A percentile compares a stretch with the other conserved stretches of the same genome.
Evolutionary conservation across 164 flowering plant species (phyloP).

Genomic region (Paratinospora sagittata): DNA sequence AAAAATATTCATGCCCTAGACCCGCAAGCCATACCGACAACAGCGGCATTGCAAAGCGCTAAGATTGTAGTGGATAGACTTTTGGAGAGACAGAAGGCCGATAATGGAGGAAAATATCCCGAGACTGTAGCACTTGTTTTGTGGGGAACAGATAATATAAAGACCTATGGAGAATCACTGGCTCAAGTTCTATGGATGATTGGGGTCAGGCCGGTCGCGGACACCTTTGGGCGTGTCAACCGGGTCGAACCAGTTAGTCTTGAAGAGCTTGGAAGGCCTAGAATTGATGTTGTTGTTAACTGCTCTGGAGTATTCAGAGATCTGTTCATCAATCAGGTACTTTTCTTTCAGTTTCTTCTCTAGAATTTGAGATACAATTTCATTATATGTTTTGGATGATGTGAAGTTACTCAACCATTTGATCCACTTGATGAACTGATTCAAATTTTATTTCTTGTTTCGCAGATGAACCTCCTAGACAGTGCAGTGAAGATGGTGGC

Average conservation of each 20-base stretch:
- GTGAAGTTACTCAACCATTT: too few relatives aligned
- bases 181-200: slow-evolving; percentile 97
- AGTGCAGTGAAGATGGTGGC: slow-evolving; percentile 98
- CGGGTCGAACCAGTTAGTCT: slow-evolving; percentile 82
- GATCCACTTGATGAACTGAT: not conserved
- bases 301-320: slow-evolving; percentile 99
- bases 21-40: slow-evolving; percentile 94
- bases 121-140: slow-evolving; percentile 94
- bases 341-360: not conserved
- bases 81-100: slow-evolving; percentile 90
- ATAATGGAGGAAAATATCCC: slow-evolving; percentile 92
- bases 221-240: slow-evolving; percentile 92
- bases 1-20: slow-evolving; percentile 97
- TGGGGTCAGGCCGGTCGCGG: slow-evolving; percentile 83
- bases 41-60: slow-evolving; percentile 96
- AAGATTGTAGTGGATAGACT: slow-evolving; percentile 83
- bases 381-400: too few relatives aligned
- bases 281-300: slow-evolving; percentile 95
- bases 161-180: slow-evolving; percentile 94
- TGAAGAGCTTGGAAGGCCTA: slow-evolving; percentile 97
- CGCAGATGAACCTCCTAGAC: slow-evolving; percentile 95
- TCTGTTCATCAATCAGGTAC: slow-evolving; percentile 97
- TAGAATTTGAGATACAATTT: not conserved
- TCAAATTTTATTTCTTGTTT: not conserved
- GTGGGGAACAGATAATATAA: slow-evolving; percentile 99